A percentile compares a stretch with the other conserved stretches of the same genome.
These are phyloP conservation scores for Sclerotinia minor DNA, from an alignment of 2,329 filamentous ascomycete genomes.

Conservation along the genomic window DNA sequence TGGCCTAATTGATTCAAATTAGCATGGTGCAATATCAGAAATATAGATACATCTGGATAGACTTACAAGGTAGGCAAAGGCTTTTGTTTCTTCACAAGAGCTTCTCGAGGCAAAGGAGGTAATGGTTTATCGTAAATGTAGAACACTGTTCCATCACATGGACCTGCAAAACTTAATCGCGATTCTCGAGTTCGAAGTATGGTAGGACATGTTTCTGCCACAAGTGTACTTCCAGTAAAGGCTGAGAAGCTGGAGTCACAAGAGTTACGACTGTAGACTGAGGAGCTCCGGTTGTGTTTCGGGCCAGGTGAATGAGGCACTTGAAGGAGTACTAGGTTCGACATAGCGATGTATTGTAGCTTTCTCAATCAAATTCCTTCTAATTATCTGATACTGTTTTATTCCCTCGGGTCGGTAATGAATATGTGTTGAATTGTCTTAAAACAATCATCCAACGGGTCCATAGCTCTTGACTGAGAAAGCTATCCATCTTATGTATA, in stretches of 20 bases:
- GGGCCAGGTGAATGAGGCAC: background rate
- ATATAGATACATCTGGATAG: fast-evolving
- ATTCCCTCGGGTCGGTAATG: background rate
- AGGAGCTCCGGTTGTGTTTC: slow-evolving; percentile 15
- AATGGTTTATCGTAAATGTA: slow-evolving; percentile 25
- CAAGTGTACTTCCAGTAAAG: background rate
- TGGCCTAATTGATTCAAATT: slow-evolving; percentile 1
- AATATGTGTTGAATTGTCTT: background rate
- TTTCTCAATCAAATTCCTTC: background rate
- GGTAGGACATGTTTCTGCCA: background rate
- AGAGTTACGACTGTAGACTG: slow-evolving; percentile 19
- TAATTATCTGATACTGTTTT: background rate
- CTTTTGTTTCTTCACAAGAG: slow-evolving; percentile 9
- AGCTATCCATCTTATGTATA: slow-evolving; percentile 19
- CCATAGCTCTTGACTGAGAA: background rate
- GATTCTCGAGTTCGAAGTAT: background rate
- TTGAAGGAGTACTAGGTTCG: background rate
- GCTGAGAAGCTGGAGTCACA: slow-evolving; percentile 12
- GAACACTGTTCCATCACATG: slow-evolving; percentile 20
- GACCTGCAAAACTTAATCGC: background rate
- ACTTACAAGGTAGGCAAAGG: slow-evolving; percentile 23
- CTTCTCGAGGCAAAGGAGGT: slow-evolving; percentile 18
- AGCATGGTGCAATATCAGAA: background rate
- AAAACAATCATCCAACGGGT: background rate
- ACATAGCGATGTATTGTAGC: background rate